Evolutionary conservation across 2,329 filamentous ascomycete species (phyloP).

Genomic region (Cadophora sp.): DNA sequence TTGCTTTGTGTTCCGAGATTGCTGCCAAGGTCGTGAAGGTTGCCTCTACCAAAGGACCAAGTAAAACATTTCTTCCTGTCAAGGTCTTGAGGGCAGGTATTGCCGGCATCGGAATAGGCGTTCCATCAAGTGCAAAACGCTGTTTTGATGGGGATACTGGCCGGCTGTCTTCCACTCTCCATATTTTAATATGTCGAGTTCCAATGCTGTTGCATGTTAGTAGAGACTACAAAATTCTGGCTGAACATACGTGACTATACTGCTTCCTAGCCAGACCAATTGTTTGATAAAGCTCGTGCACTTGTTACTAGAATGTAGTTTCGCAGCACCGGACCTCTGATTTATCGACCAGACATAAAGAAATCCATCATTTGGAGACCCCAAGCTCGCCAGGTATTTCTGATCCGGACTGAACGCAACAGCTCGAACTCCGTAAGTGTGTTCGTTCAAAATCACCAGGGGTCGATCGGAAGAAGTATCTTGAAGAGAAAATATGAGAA

Average conservation of each 20-base stretch:
- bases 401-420: conserved; percentile 91
- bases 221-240: conserved; percentile 1
- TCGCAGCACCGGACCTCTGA: conserved; percentile 79
- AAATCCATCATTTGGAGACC: conserved; percentile 90
- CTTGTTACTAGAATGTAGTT: conserved; percentile 84
- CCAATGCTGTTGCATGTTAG: conserved; percentile 61
- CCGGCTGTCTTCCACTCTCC: conserved; percentile 77
- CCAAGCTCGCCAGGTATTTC: conserved; percentile 85
- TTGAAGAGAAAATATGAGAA: conserved; percentile 86
- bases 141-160: conserved; percentile 68
- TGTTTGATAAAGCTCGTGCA: conserved; percentile 86
- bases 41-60: conserved; percentile 81
- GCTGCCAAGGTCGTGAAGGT: conserved; percentile 81
- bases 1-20: conserved; percentile 75
- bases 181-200: conserved; percentile 90
- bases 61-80: conserved; percentile 83
- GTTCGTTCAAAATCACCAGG: conserved; percentile 85
- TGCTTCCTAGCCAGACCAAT: conserved; percentile 90
- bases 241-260: conserved; percentile 70
- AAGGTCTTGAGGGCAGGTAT: conserved; percentile 69
- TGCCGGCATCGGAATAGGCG: conserved; percentile 44
- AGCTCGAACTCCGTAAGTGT: conserved; percentile 86
- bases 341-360: conserved; percentile 91
- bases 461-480: conserved; percentile 83
- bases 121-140: conserved; percentile 57